phyloP scores from a whole-genome alignment of 1,284 basidiomycete genomes.

The Cutaneotrichosporon sp. region DNA sequence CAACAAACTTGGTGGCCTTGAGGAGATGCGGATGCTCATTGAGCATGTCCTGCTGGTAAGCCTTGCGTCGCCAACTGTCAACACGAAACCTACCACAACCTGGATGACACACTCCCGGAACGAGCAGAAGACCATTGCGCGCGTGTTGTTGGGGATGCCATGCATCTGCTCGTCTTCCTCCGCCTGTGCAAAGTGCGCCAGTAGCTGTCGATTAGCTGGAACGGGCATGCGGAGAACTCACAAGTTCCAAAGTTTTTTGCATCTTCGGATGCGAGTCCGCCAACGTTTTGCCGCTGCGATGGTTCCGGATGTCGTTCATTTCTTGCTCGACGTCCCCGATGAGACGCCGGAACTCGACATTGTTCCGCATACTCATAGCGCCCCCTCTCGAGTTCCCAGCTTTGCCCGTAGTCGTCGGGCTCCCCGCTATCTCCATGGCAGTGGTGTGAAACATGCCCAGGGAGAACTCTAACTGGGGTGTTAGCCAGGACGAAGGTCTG shows the following conservation, averaged over 20 bases:
- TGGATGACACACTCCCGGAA: conserved; percentile 88
- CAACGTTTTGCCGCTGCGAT: conserved; percentile 49
- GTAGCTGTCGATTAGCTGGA: conserved; percentile 51
- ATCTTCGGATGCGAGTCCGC: conserved; percentile 81
- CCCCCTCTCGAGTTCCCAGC: conserved; percentile 39
- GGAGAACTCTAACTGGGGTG: conserved; percentile 72
- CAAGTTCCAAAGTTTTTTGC: conserved; percentile 72
- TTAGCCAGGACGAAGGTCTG: neutral
- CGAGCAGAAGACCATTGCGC: conserved; percentile 95
- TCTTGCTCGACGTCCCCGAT: conserved; percentile 47
- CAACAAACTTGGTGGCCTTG: conserved; percentile 81
- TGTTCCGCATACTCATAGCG: conserved; percentile 37
- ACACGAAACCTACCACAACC: conserved; percentile 69
- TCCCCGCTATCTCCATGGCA: conserved; percentile 56
- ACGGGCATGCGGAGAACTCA: conserved; percentile 26
- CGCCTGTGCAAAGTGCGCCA: conserved; percentile 74
- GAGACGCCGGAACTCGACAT: conserved; percentile 51
- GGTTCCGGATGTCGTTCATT: conserved; percentile 42
- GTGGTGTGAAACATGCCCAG: conserved; percentile 72
- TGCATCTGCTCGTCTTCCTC: conserved; percentile 59
- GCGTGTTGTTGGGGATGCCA: conserved; percentile 59
- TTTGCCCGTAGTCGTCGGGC: conserved; percentile 43
- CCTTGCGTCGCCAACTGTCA: too few species aligned
- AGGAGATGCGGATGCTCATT: conserved; percentile 72
- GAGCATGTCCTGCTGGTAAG: conserved; percentile 59